phyloP scores from a whole-genome alignment of 2,329 filamentous ascomycete genomes.

The Paecilomyces sp. region DNA sequence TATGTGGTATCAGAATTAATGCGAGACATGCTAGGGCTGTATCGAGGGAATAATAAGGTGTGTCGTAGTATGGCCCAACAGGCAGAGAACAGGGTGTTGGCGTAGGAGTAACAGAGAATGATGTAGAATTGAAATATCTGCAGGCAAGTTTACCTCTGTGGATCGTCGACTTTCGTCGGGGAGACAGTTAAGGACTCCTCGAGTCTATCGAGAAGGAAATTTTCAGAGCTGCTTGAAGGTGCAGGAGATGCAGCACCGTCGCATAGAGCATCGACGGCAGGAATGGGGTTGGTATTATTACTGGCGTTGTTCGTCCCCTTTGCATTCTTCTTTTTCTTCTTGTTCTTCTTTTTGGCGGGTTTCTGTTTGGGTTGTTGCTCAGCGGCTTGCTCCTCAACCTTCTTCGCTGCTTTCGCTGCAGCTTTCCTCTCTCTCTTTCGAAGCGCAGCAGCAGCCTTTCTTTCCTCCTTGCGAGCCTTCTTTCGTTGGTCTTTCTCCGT shows the following conservation, averaged over 20 bases:
- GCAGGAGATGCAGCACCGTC: constrained; percentile 11
- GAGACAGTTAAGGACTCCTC: constrained; percentile 14
- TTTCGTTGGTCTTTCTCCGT: constrained; percentile 11
- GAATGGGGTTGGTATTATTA: not conserved
- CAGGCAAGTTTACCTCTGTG: not conserved
- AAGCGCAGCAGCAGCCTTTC: constrained; percentile 6
- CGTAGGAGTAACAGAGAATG: not conserved
- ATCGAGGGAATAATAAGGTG: too few relatives aligned
- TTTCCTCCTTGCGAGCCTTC: constrained; percentile 16
- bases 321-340: not conserved
- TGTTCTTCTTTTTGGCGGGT: not conserved
- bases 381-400: not conserved
- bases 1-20: too few relatives aligned
- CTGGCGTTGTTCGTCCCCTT: not conserved
- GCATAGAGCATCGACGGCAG: not conserved
- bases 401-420: not conserved
- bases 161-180: not conserved
- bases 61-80: too few relatives aligned
- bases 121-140: not conserved
- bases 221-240: constrained; percentile 12
- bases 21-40: too few relatives aligned
- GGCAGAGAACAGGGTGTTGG: too few relatives aligned
- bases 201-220: constrained; percentile 16
- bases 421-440: not conserved
- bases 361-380: not conserved